Evolutionary conservation across 805 yeast species (phyloP).

Genomic region (Myxozyma udenii): DNA sequence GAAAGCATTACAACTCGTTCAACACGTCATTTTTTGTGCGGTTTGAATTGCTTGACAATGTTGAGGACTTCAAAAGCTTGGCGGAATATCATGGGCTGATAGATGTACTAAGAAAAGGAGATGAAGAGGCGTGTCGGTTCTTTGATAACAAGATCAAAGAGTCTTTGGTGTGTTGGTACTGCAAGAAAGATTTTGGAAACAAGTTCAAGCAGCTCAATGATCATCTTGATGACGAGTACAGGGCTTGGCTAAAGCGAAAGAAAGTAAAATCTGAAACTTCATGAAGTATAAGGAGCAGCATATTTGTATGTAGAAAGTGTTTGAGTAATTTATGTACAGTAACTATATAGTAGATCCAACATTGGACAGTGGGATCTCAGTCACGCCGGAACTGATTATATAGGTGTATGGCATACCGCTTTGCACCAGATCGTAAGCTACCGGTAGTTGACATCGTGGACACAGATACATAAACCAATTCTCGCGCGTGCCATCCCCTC

Average conservation of each 20-base stretch:
- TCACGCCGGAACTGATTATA: conserved; percentile 10
- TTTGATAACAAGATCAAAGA: conserved; percentile 43
- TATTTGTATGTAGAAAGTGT: too few species aligned
- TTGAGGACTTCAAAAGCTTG: conserved; percentile 32
- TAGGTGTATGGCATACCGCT: conserved; percentile 9
- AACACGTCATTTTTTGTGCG: conserved; percentile 61
- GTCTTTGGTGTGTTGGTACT: conserved; percentile 45
- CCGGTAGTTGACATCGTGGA: conserved; percentile 21
- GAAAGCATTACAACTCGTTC: conserved; percentile 69
- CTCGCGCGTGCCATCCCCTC: conserved; percentile 16
- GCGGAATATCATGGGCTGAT: conserved; percentile 41
- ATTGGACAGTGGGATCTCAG: background rate
- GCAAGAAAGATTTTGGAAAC: conserved; percentile 44
- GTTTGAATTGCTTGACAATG: conserved; percentile 49
- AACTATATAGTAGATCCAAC: too few species aligned
- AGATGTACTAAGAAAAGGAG: conserved; percentile 31
- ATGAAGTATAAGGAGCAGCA: too few species aligned
- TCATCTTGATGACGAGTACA: conserved; percentile 42
- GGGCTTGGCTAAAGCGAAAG: conserved; percentile 4
- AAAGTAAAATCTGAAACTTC: too few species aligned
- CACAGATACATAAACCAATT: conserved; percentile 24
- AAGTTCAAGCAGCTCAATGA: conserved; percentile 45
- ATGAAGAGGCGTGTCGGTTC: background rate
- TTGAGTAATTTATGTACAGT: too few species aligned
- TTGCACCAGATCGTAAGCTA: conserved; percentile 17